Conservation (phyloP, 1,284 basidiomycete species). For the Fistulina hepatica region DNA sequence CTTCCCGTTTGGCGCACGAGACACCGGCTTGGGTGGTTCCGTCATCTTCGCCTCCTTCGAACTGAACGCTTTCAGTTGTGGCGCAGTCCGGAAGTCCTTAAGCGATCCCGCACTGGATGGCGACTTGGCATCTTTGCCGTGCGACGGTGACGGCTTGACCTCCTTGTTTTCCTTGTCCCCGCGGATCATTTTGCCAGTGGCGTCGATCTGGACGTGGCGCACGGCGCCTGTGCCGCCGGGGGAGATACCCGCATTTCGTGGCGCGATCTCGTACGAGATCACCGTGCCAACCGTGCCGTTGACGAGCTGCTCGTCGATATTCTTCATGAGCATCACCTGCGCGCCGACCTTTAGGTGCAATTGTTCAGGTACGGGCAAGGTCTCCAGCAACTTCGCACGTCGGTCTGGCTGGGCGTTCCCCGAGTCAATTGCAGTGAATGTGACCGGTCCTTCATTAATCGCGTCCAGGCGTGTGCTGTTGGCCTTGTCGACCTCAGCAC, state of each 20-base stretch:
- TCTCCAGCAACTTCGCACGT: slow-evolving; percentile 36
- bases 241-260: slow-evolving; percentile 4
- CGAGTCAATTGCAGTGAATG: slow-evolving; percentile 24
- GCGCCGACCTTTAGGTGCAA: slow-evolving; percentile 47
- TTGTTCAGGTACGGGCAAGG: slow-evolving; percentile 38
- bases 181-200: slow-evolving; percentile 17
- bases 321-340: slow-evolving; percentile 69
- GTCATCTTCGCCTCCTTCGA: slow-evolving; percentile 12
- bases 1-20: slow-evolving; percentile 15
- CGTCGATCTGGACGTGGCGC: slow-evolving; percentile 14
- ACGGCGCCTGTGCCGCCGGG: slow-evolving; percentile 15
- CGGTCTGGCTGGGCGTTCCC: slow-evolving; percentile 29
- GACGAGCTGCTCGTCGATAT: slow-evolving; percentile 62
- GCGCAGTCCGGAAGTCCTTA: slow-evolving; percentile 1
- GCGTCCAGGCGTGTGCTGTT: slow-evolving; percentile 25
- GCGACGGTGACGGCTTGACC: no score
- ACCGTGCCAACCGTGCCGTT: slow-evolving; percentile 68
- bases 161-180: slow-evolving; percentile 19
- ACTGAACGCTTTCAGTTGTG: neutral
- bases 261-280: slow-evolving; percentile 33
- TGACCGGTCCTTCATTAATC: slow-evolving; percentile 17
- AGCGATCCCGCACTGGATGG: slow-evolving; percentile 5
- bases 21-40: slow-evolving; percentile 3
- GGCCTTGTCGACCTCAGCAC: slow-evolving; percentile 26
- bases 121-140: slow-evolving; percentile 7